Evolutionary conservation across 2,329 filamentous ascomycete genomes (phyloP).

Genomic region (Colletotrichum tabaci): DNA sequence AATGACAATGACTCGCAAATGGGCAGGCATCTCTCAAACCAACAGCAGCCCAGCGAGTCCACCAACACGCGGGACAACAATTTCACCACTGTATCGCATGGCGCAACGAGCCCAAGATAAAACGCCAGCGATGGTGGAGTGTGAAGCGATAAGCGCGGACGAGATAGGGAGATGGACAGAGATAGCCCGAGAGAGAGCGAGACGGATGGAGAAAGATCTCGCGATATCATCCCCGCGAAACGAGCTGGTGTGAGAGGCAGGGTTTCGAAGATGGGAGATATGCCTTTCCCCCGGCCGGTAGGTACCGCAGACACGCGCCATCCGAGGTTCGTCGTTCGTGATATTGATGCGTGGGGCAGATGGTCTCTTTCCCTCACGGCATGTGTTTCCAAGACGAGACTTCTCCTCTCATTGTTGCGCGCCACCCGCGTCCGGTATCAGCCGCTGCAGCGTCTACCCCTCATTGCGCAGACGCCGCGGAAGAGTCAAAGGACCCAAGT

Average conservation of each 20-base stretch:
- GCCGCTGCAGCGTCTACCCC: conserved; percentile 13
- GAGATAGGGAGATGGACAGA: not conserved
- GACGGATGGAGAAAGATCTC: not conserved
- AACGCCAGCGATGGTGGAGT: not conserved
- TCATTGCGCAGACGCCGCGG: not conserved
- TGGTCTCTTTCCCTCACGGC: conserved; percentile 3
- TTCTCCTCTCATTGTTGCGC: not conserved
- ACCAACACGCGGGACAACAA: too few species aligned
- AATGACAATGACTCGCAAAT: conserved; percentile 18
- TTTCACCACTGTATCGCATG: not conserved
- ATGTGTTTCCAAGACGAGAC: conserved; percentile 8
- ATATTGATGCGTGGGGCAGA: conserved; percentile 9
- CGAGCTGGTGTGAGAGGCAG: too few species aligned
- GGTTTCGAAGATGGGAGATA: too few species aligned
- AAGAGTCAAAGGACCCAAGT: not conserved
- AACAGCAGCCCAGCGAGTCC: too few species aligned
- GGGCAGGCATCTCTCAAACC: conserved; percentile 1
- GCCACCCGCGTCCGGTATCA: conserved; percentile 1
- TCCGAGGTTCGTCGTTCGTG: conserved; percentile 1
- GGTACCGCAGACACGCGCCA: not conserved
- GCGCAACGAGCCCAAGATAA: not conserved
- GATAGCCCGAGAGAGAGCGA: not conserved
- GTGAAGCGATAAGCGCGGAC: not conserved
- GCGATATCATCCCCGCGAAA: too few species aligned
- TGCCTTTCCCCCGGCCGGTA: too few species aligned